Evolutionary conservation across 2,329 filamentous ascomycete genomes (phyloP), one percentile per base, ranked within the genome.

Genomic region (Aspergillus versicolor): DNA sequence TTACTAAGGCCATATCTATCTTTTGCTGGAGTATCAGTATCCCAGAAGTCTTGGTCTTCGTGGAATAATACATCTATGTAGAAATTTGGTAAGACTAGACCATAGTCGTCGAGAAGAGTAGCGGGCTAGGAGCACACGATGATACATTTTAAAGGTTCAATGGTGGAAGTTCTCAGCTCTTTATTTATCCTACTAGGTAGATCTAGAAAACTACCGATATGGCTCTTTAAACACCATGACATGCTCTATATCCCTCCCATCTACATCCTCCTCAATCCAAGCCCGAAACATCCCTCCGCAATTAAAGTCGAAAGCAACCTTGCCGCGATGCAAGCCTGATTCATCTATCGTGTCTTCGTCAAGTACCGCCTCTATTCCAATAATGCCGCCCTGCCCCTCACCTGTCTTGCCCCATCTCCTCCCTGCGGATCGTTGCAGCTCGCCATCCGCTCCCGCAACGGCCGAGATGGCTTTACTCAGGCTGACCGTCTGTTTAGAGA

Each of bases 241-340:
- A 47, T 64, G 68, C 60, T 77, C 74, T 21, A 64, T 52, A 12
- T 75, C 70, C 34, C 63, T 61, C 4, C 68, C 70, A 61, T 67
- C 52, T 11, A 54, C 63, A 21, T 70, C 67, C 47, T 76, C 72
- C 55, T 83, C 79, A 50, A 81, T 76, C 76, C 88, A 93, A 0
- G 90, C 91, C 19, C 91, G 82, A 68, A 92, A 94, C 89, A 96
- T 92, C 0, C 92, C 92, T 4, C 87, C 89, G 65, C 89, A 94
- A 70, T 96, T 96, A 70, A 88, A 92, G 65, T 92, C 89, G 70
- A 87, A 88, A 15, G 92, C 75, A 5, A 95, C 80, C 51, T 82
- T 79, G 0, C 78, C 77, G 27, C 63, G 66, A 37, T 64, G 58
- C 40, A 70, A 54, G 79, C n/a, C 75, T 65, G 24, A 73, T 69